These are phyloP conservation scores for Calonectria crousiana DNA, from an alignment of 2,329 filamentous ascomycete genomes.

Conservation along the genomic window DNA sequence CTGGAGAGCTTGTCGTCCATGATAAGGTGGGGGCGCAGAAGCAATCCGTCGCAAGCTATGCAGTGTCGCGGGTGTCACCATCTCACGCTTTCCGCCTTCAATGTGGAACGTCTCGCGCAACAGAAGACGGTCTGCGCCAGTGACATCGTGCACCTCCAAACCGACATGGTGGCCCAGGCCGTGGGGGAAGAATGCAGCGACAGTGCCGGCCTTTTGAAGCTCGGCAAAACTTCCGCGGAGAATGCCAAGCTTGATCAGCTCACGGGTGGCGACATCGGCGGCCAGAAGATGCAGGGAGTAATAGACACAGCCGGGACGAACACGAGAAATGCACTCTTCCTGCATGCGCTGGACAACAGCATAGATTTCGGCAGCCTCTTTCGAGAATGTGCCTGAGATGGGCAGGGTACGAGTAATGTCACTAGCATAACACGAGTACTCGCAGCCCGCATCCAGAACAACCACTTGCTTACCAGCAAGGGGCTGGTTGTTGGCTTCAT, in stretches of 20 bases:
- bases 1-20: slow-evolving; percentile 58
- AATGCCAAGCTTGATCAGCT: slow-evolving; percentile 79
- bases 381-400: slow-evolving; percentile 74
- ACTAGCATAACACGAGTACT: slow-evolving; percentile 87
- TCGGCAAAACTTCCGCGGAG: slow-evolving; percentile 73
- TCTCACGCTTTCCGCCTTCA: slow-evolving; percentile 56
- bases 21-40: slow-evolving; percentile 44
- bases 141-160: slow-evolving; percentile 73
- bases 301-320: slow-evolving; percentile 78
- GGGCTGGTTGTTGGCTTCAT: slow-evolving; percentile 81
- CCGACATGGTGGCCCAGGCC: slow-evolving; percentile 75
- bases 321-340: slow-evolving; percentile 74
- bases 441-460: slow-evolving; percentile 88
- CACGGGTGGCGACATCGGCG: slow-evolving; percentile 77
- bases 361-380: slow-evolving; percentile 80
- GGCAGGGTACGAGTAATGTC: slow-evolving; percentile 93
- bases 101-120: slow-evolving; percentile 45
- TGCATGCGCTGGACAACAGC: slow-evolving; percentile 87
- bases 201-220: slow-evolving; percentile 64
- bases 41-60: slow-evolving; percentile 42
- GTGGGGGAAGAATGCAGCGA: slow-evolving; percentile 75
- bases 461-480: slow-evolving; percentile 79
- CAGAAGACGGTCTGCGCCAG: slow-evolving; percentile 53
- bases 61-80: slow-evolving; percentile 53
- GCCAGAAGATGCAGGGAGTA: slow-evolving; percentile 80